Evolutionary conservation across 352 stramenopile species (phyloP).

Genomic region (Phytophthora foliorum): DNA sequence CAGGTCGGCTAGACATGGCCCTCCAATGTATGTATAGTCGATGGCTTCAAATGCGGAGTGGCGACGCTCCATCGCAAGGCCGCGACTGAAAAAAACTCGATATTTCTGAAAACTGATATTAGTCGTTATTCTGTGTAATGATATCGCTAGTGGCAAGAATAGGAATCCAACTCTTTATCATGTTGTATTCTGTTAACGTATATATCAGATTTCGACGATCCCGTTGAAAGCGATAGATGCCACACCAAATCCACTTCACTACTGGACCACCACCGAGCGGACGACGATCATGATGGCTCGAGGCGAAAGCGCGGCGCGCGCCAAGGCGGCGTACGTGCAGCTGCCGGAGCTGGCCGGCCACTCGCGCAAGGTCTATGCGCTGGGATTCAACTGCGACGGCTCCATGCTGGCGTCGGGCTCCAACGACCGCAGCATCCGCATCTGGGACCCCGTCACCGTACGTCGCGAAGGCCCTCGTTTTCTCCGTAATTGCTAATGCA

Average conservation of each 20-base stretch:
- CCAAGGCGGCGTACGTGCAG: constrained; percentile 49
- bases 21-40: neutral
- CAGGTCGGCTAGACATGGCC: constrained; percentile 27
- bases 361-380: constrained; percentile 81
- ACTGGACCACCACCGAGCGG: neutral
- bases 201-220: neutral
- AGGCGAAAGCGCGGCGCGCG: constrained; percentile 19
- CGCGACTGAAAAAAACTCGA: neutral
- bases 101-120: neutral
- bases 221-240: constrained; percentile 7
- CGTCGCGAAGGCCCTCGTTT: constrained; percentile 16
- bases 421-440: constrained; percentile 81
- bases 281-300: constrained; percentile 26
- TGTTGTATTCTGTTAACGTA: neutral
- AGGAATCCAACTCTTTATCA: too few species aligned
- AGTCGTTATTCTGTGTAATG: neutral
- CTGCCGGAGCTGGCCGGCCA: constrained; percentile 85
- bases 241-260: constrained; percentile 19
- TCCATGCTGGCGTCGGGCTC: constrained; percentile 82
- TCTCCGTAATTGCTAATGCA: neutral
- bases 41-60: constrained; percentile 16
- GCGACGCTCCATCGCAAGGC: neutral
- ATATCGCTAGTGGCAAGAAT: neutral
- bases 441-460: constrained; percentile 75
- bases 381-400: constrained; percentile 82